Percentiles rank a stretch among this genome's conserved stretches.
Evolutionary conservation across 441 rosid species (phyloP).

Genomic region (Isatis lusitanica): DNA sequence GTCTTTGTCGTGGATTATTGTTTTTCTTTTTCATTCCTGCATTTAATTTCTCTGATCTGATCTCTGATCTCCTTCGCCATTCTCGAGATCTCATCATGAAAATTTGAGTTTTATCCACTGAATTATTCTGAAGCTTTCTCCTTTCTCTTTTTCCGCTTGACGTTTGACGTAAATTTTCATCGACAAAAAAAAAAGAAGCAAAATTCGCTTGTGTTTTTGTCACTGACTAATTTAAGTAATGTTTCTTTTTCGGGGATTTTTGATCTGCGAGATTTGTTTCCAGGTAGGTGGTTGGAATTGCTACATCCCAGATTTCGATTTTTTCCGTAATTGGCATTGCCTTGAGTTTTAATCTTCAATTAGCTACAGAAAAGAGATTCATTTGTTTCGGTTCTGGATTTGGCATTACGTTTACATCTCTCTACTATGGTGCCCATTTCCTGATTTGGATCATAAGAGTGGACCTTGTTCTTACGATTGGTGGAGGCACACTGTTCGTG

Average conservation of each 20-base stretch:
- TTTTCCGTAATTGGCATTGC: conserved; percentile 31
- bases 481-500: neutral
- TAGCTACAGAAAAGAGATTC: conserved; percentile 22
- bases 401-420: conserved; percentile 10
- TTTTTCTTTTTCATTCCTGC: neutral
- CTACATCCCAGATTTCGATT: conserved; percentile 20
- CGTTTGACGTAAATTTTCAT: neutral
- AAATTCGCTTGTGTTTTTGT: conserved; percentile 3
- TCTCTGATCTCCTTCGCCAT: conserved; percentile 33
- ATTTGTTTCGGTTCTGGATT: conserved; percentile 8
- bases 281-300: conserved; percentile 34
- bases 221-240: conserved; percentile 22
- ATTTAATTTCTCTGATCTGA: conserved; percentile 24
- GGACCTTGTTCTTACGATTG: conserved; percentile 3
- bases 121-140: conserved; percentile 14
- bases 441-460: conserved; percentile 34
- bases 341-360: conserved; percentile 22
- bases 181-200: neutral
- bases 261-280: conserved; percentile 37
- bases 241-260: conserved; percentile 20
- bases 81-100: conserved; percentile 30
- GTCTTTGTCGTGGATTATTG: conserved; percentile 3
- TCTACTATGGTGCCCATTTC: conserved; percentile 5
- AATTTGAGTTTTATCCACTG: conserved; percentile 36
- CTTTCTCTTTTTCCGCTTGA: neutral